Evolutionary conservation across 2,329 filamentous ascomycete species (phyloP).

Genomic region (Alternaria triticina): DNA sequence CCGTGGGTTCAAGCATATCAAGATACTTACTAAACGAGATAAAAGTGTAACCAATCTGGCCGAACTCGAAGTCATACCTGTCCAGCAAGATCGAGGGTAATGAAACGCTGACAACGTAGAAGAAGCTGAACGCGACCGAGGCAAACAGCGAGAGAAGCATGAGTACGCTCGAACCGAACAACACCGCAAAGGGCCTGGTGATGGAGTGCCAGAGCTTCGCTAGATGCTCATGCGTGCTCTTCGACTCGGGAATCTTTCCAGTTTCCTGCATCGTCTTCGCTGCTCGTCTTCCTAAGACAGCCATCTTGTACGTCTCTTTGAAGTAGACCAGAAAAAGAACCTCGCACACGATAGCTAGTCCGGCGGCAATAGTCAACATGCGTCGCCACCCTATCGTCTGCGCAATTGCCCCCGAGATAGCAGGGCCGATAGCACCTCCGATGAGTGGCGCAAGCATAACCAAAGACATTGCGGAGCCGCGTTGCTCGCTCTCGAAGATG

Average conservation of each 20-base stretch:
- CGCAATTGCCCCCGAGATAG: constrained; percentile 62
- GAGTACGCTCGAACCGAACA: constrained; percentile 61
- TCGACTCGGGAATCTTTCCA: constrained; percentile 9
- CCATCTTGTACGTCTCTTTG: constrained; percentile 67
- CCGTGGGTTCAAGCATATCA: neutral
- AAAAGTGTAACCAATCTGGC: constrained; percentile 61
- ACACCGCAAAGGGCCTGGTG: constrained; percentile 50
- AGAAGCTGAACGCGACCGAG: constrained; percentile 52
- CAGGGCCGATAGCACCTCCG: constrained; percentile 64
- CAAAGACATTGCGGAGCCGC: constrained; percentile 65
- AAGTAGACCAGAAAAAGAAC: constrained; percentile 60
- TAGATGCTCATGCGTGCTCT: constrained; percentile 23
- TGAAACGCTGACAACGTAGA: constrained; percentile 56
- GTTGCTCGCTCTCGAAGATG: constrained; percentile 63
- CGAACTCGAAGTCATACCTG: constrained; percentile 55
- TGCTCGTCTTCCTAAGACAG: constrained; percentile 53
- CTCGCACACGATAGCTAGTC: constrained; percentile 58
- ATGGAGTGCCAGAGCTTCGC: constrained; percentile 48
- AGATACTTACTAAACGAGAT: constrained; percentile 58
- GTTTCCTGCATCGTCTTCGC: constrained; percentile 25
- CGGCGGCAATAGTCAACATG: constrained; percentile 59
- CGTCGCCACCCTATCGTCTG: constrained; percentile 62
- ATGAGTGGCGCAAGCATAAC: constrained; percentile 64
- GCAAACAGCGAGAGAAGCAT: constrained; percentile 57
- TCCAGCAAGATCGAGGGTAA: constrained; percentile 52